Percentiles rank a stretch among this genome's conserved stretches.
Evolutionary conservation across 2,329 filamentous ascomycete genomes (phyloP).

Genomic region (Xylaria sp.): DNA sequence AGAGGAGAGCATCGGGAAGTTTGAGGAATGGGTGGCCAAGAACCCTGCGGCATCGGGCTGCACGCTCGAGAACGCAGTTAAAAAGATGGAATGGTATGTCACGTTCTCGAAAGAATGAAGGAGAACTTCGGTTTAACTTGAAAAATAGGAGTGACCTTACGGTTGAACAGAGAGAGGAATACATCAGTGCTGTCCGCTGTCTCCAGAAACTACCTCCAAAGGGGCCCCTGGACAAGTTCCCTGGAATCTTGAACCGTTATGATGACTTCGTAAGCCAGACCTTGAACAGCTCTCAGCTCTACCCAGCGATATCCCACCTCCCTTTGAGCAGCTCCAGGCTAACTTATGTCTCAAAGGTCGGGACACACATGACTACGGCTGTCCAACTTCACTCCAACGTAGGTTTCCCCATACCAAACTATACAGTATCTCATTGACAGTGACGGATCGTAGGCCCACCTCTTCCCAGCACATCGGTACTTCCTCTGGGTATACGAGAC

Average conservation of each 20-base stretch:
- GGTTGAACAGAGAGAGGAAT: constrained; percentile 33
- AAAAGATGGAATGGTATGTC: constrained; percentile 37
- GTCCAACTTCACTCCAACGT: constrained; percentile 34
- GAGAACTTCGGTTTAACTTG: too few species aligned
- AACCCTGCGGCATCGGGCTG: constrained; percentile 31
- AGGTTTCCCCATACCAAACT: too few species aligned
- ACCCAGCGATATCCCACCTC: not conserved
- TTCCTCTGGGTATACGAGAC: constrained; percentile 38
- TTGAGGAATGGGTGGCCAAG: constrained; percentile 30
- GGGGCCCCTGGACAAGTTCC: constrained; percentile 28
- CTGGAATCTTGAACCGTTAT: constrained; percentile 36
- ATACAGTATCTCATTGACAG: too few species aligned
- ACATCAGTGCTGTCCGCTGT: constrained; percentile 34
- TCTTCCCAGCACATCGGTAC: constrained; percentile 37
- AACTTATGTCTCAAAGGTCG: too few species aligned
- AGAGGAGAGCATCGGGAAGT: constrained; percentile 34
- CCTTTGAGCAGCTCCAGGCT: not conserved
- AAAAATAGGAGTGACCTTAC: constrained; percentile 38
- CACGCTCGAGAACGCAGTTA: constrained; percentile 33
- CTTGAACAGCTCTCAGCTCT: constrained; percentile 21
- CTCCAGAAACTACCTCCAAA: constrained; percentile 34
- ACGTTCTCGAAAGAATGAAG: too few species aligned
- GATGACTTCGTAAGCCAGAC: too few species aligned
- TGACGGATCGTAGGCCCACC: too few species aligned
- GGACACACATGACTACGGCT: constrained; percentile 34